These are phyloP conservation scores for Emiliania huxleyi DNA, from an alignment of 78 protist species.

Conservation along the genomic window DNA sequence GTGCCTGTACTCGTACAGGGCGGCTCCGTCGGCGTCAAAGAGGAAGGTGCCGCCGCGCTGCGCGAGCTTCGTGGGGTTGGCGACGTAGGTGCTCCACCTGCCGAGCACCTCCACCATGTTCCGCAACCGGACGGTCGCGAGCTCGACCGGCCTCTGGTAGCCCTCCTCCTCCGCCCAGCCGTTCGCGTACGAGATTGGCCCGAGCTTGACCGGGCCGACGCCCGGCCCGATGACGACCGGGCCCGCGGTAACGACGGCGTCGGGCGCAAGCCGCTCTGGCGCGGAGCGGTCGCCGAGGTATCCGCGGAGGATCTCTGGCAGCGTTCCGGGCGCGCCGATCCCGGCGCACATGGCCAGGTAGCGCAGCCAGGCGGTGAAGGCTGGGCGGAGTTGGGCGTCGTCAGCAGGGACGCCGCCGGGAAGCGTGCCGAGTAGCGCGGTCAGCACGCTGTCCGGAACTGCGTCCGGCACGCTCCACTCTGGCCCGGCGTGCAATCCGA, in stretches of 20 bases:
- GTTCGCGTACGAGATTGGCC: neutral
- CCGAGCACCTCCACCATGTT: slow-evolving; percentile 25
- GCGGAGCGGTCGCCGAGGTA: slow-evolving; percentile 17
- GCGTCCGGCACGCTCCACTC: neutral
- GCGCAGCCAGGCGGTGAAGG: neutral
- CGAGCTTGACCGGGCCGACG: neutral
- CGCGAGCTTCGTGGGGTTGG: neutral
- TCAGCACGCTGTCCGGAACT: neutral
- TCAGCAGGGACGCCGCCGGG: neutral
- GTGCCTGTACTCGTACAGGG: neutral
- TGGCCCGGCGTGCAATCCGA: slow-evolving; percentile 13
- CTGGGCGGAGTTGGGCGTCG: neutral
- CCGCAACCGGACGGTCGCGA: slow-evolving; percentile 28
- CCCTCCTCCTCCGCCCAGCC: neutral
- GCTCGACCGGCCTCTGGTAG: slow-evolving; percentile 25
- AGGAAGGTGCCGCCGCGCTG: slow-evolving; percentile 30
- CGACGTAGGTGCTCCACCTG: slow-evolving; percentile 1
- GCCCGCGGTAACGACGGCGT: neutral
- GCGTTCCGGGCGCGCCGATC: slow-evolving; percentile 26
- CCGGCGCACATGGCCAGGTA: slow-evolving; percentile 23
- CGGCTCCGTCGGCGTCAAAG: neutral
- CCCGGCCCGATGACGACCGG: neutral
- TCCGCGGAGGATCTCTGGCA: slow-evolving; percentile 4
- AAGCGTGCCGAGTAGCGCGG: neutral
- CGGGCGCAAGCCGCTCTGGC: neutral